Evolutionary conservation across 208 protist genomes (phyloP), one percentile per base, ranked within the genome.

Genomic region (Porcisia deanei): DNA sequence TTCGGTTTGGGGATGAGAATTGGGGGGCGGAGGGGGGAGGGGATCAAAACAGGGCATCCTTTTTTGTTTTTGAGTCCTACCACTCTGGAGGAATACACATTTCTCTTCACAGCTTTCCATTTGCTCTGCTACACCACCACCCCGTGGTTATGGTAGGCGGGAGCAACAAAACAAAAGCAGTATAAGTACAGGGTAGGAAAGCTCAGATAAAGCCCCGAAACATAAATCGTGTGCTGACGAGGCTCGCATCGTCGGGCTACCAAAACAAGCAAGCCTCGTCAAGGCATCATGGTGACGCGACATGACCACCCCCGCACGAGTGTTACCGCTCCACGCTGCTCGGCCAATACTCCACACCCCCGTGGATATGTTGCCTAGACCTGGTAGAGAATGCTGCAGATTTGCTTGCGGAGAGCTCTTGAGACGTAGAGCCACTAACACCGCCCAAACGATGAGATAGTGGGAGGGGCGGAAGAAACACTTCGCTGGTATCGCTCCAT

Each of bases 281-380:
- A 34, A 9, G 22, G 12, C 45, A 73, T 18, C 43, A 73, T 84
- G 10, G 94, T 25, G 70, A 85, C 87, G 58, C 54, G 64, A 18
- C 22, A 22, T 16, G 22, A 67, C n/a, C 7, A 49, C 18, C 18
- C 18, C 18, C 47, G 37, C 68, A 58, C 45, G 37, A 49, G 20
- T 10, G 43, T 66, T 76, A 89, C 25, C 74, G 69, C 63, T 81
- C 75, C 45, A 87, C 57, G 49, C 85, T 87, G 66, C 54, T 79
- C 30, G 85, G 85, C 85, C 85, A 89, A 55, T 73, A 90, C 57
- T 75, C 57, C 22, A 43, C 34, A 43, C 3, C 70, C 20, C 61
- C 60, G 43, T 18, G 71, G 25, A 57, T 18, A n/a, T 25, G 34
- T 54, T 71, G 72, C 9, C 14, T 68, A 54, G 78, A 49, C 7